These are phyloP conservation scores for Cyclocybe aegerita DNA, from an alignment of 768 basidiomycete species.

Conservation along the genomic window DNA sequence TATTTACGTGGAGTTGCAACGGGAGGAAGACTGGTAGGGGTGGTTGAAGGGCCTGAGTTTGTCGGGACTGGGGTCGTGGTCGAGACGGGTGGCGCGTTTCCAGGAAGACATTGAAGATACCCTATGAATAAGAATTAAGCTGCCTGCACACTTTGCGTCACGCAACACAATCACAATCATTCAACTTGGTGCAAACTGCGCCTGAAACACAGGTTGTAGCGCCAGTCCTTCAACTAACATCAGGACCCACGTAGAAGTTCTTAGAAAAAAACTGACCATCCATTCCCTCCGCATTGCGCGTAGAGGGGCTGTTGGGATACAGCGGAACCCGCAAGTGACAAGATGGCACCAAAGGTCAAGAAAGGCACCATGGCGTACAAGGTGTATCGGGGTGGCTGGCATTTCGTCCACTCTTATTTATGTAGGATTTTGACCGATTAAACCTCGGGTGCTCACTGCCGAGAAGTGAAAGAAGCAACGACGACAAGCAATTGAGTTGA, in stretches of 20 bases:
- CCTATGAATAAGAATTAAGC: conserved; percentile 23
- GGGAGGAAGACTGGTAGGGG: conserved; percentile 20
- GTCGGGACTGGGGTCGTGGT: conserved; percentile 24
- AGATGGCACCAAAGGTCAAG: conserved; percentile 16
- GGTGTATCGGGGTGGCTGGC: neutral
- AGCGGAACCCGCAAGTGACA: conserved; percentile 21
- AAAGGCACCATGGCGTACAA: conserved; percentile 6
- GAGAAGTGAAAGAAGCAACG: conserved; percentile 8
- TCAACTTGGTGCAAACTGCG: conserved; percentile 41
- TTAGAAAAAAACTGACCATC: conserved; percentile 35
- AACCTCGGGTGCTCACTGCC: conserved; percentile 15
- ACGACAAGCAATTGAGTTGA: conserved; percentile 7
- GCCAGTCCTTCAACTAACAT: conserved; percentile 36
- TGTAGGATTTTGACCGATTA: conserved; percentile 12
- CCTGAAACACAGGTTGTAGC: conserved; percentile 47
- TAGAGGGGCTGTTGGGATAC: conserved; percentile 41
- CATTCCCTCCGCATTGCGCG: conserved; percentile 50
- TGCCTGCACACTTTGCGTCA: neutral
- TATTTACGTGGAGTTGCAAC: conserved; percentile 20
- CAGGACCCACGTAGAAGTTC: neutral
- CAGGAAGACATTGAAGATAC: conserved; percentile 52
- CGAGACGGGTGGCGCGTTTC: conserved; percentile 25
- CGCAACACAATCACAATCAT: conserved; percentile 35
- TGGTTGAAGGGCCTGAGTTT: conserved; percentile 14
- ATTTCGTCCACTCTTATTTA: conserved; percentile 5